Base-by-base conservation (phyloP, 2,329 filamentous ascomycete genomes). In the Calonectria pseudoreteaudii region DNA sequence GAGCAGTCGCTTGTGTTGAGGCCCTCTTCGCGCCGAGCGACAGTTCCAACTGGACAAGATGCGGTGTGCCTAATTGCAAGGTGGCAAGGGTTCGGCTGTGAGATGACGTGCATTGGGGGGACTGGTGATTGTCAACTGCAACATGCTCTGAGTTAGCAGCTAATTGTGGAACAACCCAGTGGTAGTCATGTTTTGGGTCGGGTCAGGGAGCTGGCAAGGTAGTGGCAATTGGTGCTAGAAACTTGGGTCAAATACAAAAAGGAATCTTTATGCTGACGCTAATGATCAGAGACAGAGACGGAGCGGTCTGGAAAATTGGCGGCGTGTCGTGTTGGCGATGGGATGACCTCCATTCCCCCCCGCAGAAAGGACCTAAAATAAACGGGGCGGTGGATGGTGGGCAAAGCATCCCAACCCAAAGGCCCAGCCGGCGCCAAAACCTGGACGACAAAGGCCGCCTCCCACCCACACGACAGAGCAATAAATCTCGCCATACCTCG, bases 371-470 rank as follows among this genome's bases (percentile, higher is more conserved):
- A 69, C 68, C 74, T 76, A 77, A 80, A 80, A 80, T 78, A 80
- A 80, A 74, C 77, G 79, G 79, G 79, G 75, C 78, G 72, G 78
- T 78, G 70, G 76, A 73, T 77, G 73, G 78, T 78, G 69, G 75
- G 74, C 78, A 73, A 76, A 75, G 69, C 66, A 74, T 75, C 73
- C 70, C 66, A 66, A 66, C 60, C 23, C 62, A 74, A 73, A 70
- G 64, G 67, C 71, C 79, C 67, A 75, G 75, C 77, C 76, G 70
- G 67, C 73, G 77, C 73, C 72, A 71, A 76, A 76, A 60, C 60
- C 47, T 66, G 68, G 67, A 74, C 56, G 65, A 75, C 44, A 74
- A 77, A 74, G 71, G 72, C 73, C 66, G 71, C 79, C 74, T 73
- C 73, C 77, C 70, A 69, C 71, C 71, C 75, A 73, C 74, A 71